phyloP scores from a whole-genome alignment of 768 basidiomycete genomes.

The Hericium alpestre region DNA sequence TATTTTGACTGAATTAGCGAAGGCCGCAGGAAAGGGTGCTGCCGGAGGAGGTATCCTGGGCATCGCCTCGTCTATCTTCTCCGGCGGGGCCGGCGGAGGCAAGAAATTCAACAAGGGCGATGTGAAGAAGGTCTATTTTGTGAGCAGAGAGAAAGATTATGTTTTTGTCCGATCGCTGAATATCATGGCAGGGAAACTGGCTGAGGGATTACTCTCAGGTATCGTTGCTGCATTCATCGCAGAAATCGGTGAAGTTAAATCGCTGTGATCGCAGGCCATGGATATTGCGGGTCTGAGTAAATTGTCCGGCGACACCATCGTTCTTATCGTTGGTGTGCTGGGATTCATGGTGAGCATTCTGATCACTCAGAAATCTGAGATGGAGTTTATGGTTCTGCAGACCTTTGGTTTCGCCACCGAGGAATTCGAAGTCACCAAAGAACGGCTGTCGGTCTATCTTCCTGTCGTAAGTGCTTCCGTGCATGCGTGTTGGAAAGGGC shows the following conservation, averaged over 20 bases:
- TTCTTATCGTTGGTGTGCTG: constrained; percentile 46
- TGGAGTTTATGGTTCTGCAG: constrained; percentile 18
- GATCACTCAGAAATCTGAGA: background rate
- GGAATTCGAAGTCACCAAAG: constrained; percentile 63
- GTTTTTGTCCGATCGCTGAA: background rate
- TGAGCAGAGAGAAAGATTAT: constrained; percentile 18
- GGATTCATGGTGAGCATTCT: constrained; percentile 38
- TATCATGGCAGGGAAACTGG: constrained; percentile 46
- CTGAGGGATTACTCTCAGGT: constrained; percentile 61
- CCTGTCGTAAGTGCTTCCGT: constrained; percentile 37
- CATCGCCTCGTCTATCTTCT: constrained; percentile 36
- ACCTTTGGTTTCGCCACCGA: constrained; percentile 55
- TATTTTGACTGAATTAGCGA: constrained; percentile 48
- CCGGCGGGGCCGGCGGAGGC: constrained; percentile 32
- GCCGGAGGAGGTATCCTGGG: constrained; percentile 38
- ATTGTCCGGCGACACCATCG: constrained; percentile 51
- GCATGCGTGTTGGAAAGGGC: background rate
- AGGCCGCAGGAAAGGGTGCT: constrained; percentile 37
- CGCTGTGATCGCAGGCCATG: constrained; percentile 37
- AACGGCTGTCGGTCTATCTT: constrained; percentile 67
- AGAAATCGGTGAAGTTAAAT: background rate
- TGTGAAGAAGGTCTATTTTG: constrained; percentile 59
- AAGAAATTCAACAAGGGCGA: constrained; percentile 55
- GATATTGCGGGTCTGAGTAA: constrained; percentile 63
- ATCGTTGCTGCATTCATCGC: constrained; percentile 1